Base-by-base conservation (phyloP, 257 asterid genomes). In the Nicotiana otophora region DNA sequence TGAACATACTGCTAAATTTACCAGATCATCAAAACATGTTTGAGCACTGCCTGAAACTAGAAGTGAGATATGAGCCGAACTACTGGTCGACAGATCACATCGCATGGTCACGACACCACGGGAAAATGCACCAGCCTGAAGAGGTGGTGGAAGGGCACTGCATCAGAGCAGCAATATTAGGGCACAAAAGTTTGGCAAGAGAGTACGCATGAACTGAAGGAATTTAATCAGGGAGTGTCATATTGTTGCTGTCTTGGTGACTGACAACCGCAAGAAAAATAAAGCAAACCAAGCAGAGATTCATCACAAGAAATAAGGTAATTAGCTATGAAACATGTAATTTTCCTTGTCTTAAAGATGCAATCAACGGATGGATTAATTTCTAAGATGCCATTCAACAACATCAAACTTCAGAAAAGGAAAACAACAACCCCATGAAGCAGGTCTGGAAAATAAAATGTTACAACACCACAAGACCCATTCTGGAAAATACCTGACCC, bases 71-170 rank as follows among this genome's bases (percentile, higher is more conserved):
- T 96, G 98, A 65, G 97, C 93, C 15, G 95, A 94, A 89, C 96
- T 95, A 91, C 94, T 88, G 76, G 99, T 96, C 7, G 99, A 91
- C 81, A 96, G 80, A 87, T 96, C 99, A 83, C 99, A 96, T 64
- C 98, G 87, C 99, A 96, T 96, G 10, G 98, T 96, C 67, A 96
- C 97, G 5, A 96, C 98, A 83, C 97, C 98, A 80, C 98, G 99
- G 78, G 98, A 94, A 89, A 96, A 91, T 74, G 94, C 87, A 83
- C 91, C 97, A 69, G 97, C 98, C 90, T 96, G 97, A 86, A 96
- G 98, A 36, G 98, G 99, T 74, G 99, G 99, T 82, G 99, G 99
- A 81, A 95, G 92, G 36, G 99, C 97, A 57, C 98, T 96, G 93
- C 68, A 91, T 53, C 62, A 81, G 31, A 81, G 78, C 42, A 81